These are phyloP conservation scores for Elongisporangium anandrum DNA, from an alignment of 352 stramenopile species.

Conservation along the genomic window DNA sequence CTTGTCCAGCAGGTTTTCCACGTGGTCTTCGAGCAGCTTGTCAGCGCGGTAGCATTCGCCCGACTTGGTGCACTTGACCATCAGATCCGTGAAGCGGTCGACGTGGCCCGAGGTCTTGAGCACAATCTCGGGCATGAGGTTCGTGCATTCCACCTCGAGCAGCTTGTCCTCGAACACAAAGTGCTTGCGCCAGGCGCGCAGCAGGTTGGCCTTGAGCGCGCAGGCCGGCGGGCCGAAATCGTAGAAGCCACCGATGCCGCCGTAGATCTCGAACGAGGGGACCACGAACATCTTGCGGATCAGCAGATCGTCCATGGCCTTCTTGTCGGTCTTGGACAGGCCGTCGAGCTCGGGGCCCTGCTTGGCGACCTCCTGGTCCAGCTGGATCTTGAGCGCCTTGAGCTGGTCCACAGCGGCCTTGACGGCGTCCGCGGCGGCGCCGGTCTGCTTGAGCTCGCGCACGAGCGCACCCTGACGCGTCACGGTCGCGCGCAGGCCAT, in stretches of 20 bases:
- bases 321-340: slow-evolving; percentile 78
- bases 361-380: slow-evolving; percentile 78
- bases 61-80: slow-evolving; percentile 97
- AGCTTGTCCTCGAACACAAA: slow-evolving; percentile 99
- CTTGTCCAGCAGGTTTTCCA: slow-evolving; percentile 95
- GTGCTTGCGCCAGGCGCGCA: slow-evolving; percentile 96
- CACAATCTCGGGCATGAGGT: slow-evolving; percentile 96
- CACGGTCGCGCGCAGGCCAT: slow-evolving; percentile 92
- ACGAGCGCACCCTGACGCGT: slow-evolving; percentile 94
- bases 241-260: slow-evolving; percentile 97
- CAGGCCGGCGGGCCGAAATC: slow-evolving; percentile 97
- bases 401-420: slow-evolving; percentile 92
- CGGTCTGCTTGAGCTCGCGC: slow-evolving; percentile 96
- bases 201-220: slow-evolving; percentile 95
- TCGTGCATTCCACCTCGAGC: slow-evolving; percentile 99
- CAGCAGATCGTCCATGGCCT: slow-evolving; percentile 96
- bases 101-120: slow-evolving; percentile 99
- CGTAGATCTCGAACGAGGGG: slow-evolving; percentile 99
- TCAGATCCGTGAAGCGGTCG: slow-evolving; percentile 99
- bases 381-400: slow-evolving; percentile 91
- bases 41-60: slow-evolving; percentile 99
- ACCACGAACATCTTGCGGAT: slow-evolving; percentile 99
- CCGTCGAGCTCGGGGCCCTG: slow-evolving; percentile 57
- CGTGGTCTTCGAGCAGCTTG: slow-evolving; percentile 99
- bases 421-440: slow-evolving; percentile 76